phyloP scores from a whole-genome alignment of 2,329 filamentous ascomycete genomes.

The Acephala macrosclerotiorum region DNA sequence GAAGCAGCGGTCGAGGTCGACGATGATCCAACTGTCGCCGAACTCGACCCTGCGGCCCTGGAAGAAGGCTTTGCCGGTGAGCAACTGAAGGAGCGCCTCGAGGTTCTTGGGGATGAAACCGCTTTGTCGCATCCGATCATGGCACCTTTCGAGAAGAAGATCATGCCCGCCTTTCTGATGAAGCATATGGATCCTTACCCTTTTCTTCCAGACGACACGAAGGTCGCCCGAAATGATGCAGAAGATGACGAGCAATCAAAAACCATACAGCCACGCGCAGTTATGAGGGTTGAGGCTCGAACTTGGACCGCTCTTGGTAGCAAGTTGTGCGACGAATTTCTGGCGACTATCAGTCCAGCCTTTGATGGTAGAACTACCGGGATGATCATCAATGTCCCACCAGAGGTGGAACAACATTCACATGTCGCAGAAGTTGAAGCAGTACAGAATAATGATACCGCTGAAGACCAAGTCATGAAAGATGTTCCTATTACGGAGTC shows the following conservation, averaged over 20 bases:
- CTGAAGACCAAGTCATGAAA: slow-evolving; percentile 39
- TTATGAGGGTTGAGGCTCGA: slow-evolving; percentile 32
- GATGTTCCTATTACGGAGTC: slow-evolving; percentile 36
- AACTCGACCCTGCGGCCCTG: slow-evolving; percentile 68
- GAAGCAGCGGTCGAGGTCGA: slow-evolving; percentile 73
- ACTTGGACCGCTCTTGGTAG: slow-evolving; percentile 42
- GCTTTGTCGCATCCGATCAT: slow-evolving; percentile 67
- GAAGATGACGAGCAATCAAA: slow-evolving; percentile 20
- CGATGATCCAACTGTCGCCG: slow-evolving; percentile 68
- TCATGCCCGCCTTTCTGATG: slow-evolving; percentile 58
- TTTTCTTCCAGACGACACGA: slow-evolving; percentile 63
- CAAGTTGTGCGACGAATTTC: slow-evolving; percentile 33
- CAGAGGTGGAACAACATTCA: slow-evolving; percentile 18
- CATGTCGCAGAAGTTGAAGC: not conserved
- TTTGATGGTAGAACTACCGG: slow-evolving; percentile 20
- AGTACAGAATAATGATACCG: not conserved
- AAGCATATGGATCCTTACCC: slow-evolving; percentile 67
- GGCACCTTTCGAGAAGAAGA: slow-evolving; percentile 60
- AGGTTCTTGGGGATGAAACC: slow-evolving; percentile 61
- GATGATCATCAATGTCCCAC: slow-evolving; percentile 35
- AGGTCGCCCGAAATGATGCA: slow-evolving; percentile 20
- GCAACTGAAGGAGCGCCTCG: slow-evolving; percentile 63
- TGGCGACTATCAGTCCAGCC: slow-evolving; percentile 22
- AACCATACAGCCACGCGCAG: slow-evolving; percentile 20
- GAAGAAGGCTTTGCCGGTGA: slow-evolving; percentile 70